A percentile compares a stretch with the other conserved stretches of the same genome.
phyloP scores from a whole-genome alignment of 2,329 filamentous ascomycete species.

The Sporothrix euskadiensis region DNA sequence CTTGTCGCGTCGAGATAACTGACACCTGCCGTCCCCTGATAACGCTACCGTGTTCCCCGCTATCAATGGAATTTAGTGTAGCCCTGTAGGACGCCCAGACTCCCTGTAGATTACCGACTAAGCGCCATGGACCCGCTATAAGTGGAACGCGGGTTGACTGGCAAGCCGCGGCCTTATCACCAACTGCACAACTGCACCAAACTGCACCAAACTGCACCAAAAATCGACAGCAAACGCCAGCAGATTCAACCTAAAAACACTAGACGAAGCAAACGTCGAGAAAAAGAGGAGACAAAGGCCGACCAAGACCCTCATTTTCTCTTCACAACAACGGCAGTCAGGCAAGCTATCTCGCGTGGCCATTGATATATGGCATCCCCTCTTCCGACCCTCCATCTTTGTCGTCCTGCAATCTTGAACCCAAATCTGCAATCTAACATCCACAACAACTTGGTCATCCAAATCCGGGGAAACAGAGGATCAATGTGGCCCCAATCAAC shows the following conservation, averaged over 20 bases:
- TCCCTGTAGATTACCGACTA: background rate
- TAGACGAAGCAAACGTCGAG: background rate
- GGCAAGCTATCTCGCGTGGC: slow-evolving; percentile 20
- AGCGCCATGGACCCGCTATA: background rate
- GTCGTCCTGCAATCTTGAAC: background rate
- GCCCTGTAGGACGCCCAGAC: background rate
- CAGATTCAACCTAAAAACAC: background rate
- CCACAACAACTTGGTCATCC: background rate
- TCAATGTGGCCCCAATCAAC: background rate
- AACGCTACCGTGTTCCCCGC: background rate
- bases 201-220: too few species aligned
- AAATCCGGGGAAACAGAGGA: background rate
- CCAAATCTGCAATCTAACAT: background rate
- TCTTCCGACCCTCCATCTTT: background rate
- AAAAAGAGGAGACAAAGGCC: background rate
- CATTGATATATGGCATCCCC: background rate
- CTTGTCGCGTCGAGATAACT: background rate
- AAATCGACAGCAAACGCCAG: background rate
- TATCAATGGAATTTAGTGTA: background rate
- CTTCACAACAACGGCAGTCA: slow-evolving; percentile 3
- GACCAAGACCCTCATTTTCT: background rate
- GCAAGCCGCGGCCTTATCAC: background rate
- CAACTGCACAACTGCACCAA: background rate
- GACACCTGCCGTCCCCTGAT: background rate
- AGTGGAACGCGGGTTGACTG: slow-evolving; percentile 3